Percentiles rank a stretch among this genome's conserved stretches.
phyloP scores from a whole-genome alignment of 1,139 yeast genomes.

The Geotrichum aggregatum region DNA sequence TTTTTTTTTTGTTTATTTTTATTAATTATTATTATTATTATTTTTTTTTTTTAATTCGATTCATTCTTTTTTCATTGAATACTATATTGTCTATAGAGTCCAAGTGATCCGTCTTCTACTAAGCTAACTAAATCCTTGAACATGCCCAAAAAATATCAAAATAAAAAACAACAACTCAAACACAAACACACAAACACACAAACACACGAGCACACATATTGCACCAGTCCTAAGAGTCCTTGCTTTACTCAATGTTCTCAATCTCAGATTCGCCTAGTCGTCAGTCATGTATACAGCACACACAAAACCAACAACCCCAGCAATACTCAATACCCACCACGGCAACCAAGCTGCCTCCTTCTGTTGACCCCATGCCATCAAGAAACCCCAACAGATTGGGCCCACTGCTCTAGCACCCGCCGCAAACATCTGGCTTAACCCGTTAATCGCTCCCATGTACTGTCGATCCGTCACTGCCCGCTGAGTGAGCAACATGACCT shows the following conservation, averaged over 20 bases:
- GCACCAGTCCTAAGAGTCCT: too few species aligned
- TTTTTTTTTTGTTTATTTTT: too few species aligned
- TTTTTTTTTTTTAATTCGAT: too few species aligned
- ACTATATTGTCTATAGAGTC: too few species aligned
- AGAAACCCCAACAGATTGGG: slow-evolving; percentile 55
- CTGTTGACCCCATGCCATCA: slow-evolving; percentile 50
- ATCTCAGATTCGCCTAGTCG: not conserved
- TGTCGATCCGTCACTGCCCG: slow-evolving; percentile 34
- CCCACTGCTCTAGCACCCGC: slow-evolving; percentile 57
- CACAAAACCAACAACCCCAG: not conserved
- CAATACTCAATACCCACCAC: slow-evolving; percentile 42
- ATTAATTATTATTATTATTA: too few species aligned
- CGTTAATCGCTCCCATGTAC: slow-evolving; percentile 37
- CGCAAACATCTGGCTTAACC: slow-evolving; percentile 40
- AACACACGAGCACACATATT: not conserved
- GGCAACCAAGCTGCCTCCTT: slow-evolving; percentile 47
- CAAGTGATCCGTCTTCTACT: too few species aligned
- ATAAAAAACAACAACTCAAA: not conserved
- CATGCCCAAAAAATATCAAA: not conserved
- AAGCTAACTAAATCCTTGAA: too few species aligned
- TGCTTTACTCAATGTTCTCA: too few species aligned
- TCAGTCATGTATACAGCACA: not conserved
- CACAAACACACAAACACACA: not conserved
- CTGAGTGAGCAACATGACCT: slow-evolving; percentile 33
- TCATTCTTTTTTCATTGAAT: too few species aligned